These are phyloP conservation scores for Mollisiaceae sp. DNA, from an alignment of 2,329 filamentous ascomycete species.

Conservation along the genomic window DNA sequence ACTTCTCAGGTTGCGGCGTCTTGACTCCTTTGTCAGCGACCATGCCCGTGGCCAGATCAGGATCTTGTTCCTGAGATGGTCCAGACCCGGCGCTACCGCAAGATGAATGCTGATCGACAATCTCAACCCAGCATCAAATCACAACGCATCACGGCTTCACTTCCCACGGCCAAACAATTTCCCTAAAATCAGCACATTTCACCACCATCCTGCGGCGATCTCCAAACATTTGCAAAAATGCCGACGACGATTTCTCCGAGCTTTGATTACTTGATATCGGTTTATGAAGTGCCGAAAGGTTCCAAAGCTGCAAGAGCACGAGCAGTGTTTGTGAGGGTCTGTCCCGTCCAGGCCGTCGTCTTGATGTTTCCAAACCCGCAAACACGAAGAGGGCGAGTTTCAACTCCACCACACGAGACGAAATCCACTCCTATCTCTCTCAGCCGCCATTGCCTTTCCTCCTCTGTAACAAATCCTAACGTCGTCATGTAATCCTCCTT, in stretches of 20 bases:
- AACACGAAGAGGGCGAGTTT: slow-evolving; percentile 1
- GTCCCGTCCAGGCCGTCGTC: background rate
- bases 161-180: background rate
- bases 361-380: background rate
- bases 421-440: background rate
- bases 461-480: background rate
- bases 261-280: background rate
- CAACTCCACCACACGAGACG: slow-evolving; percentile 3
- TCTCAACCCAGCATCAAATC: background rate
- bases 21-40: background rate
- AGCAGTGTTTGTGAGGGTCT: background rate
- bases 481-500: background rate
- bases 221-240: background rate
- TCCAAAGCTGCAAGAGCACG: background rate
- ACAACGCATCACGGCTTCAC: background rate
- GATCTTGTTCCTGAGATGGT: slow-evolving; percentile 7
- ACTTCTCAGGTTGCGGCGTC: background rate
- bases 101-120: slow-evolving; percentile 3
- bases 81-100: slow-evolving; percentile 9
- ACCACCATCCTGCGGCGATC: background rate
- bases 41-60: background rate
- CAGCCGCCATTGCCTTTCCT: no score
- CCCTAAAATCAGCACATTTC: background rate
- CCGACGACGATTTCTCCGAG: background rate
- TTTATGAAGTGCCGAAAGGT: background rate